Percentiles rank a stretch among this genome's conserved stretches.
These are phyloP conservation scores for Apiotrichum veenhuisii DNA, from an alignment of 1,284 basidiomycete species.

Conservation along the genomic window DNA sequence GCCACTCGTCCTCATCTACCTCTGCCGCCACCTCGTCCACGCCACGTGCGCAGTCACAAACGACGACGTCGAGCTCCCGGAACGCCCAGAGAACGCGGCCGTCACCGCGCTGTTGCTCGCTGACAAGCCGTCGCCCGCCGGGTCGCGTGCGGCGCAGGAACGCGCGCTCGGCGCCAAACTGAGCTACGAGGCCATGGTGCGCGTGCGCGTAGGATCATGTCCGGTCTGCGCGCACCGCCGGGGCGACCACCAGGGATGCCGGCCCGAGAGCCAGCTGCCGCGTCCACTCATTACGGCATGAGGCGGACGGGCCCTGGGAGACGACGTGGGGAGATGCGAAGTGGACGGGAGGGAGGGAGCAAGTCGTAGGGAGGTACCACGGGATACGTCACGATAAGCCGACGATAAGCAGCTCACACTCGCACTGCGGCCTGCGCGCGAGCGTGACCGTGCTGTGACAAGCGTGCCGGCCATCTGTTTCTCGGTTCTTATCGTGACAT, in stretches of 20 bases:
- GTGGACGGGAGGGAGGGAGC: too few species aligned
- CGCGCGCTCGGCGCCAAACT: slow-evolving; percentile 42
- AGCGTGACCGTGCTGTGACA: too few species aligned
- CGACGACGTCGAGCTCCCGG: slow-evolving; percentile 39
- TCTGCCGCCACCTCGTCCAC: slow-evolving; percentile 83
- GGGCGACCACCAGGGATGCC: slow-evolving; percentile 8
- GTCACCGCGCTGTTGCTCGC: slow-evolving; percentile 59
- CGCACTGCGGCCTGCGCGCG: too few species aligned
- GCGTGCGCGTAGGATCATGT: slow-evolving; percentile 65
- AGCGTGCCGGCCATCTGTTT: too few species aligned
- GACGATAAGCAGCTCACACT: too few species aligned
- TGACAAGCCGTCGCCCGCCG: slow-evolving; percentile 52
- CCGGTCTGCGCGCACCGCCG: slow-evolving; percentile 59
- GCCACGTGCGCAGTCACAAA: slow-evolving; percentile 57
- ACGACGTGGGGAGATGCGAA: too few species aligned
- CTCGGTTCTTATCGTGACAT: background rate
- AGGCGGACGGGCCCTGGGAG: background rate
- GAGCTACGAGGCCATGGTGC: slow-evolving; percentile 63
- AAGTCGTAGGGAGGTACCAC: background rate
- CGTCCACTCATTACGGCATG: background rate
- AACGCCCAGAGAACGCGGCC: slow-evolving; percentile 36
- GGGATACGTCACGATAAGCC: background rate
- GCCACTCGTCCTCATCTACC: slow-evolving; percentile 58
- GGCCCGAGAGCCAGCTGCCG: background rate
- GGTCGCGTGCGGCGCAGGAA: slow-evolving; percentile 53